A percentile compares a stretch with the other conserved stretches of the same genome.
These are phyloP conservation scores for Pleurotus giganteus DNA, from an alignment of 768 basidiomycete genomes.

Conservation along the genomic window DNA sequence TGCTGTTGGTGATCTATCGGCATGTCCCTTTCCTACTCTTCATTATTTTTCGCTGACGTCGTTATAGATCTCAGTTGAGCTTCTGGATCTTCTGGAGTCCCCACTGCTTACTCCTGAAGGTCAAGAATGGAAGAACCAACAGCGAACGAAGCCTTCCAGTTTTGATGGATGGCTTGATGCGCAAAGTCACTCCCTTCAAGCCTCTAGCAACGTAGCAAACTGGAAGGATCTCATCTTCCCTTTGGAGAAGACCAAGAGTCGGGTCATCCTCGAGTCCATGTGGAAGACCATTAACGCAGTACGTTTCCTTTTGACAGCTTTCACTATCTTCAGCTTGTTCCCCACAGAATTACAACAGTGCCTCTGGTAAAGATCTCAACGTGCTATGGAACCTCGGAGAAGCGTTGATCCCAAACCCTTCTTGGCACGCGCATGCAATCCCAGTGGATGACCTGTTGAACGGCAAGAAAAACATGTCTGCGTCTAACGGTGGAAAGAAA, in stretches of 20 bases:
- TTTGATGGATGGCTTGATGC: conserved; percentile 72
- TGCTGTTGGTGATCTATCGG: conserved; percentile 78
- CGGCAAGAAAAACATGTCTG: conserved; percentile 14
- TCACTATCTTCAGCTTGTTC: conserved; percentile 10
- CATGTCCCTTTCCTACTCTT: conserved; percentile 22
- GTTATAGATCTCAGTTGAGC: conserved; percentile 57
- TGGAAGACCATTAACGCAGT: conserved; percentile 67
- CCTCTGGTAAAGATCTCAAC: conserved; percentile 56
- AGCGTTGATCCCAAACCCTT: conserved; percentile 49
- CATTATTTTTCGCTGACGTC: background rate
- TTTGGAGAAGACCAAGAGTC: conserved; percentile 51
- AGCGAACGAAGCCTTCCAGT: conserved; percentile 54
- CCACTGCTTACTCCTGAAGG: conserved; percentile 59
- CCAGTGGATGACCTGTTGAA: conserved; percentile 21
- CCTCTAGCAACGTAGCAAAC: conserved; percentile 45
- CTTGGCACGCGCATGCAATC: conserved; percentile 51
- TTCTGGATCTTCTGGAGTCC: conserved; percentile 62
- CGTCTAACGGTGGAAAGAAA: conserved; percentile 24
- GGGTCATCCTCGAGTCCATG: conserved; percentile 51
- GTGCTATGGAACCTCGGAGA: conserved; percentile 61
- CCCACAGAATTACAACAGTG: conserved; percentile 54
- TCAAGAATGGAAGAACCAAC: conserved; percentile 46
- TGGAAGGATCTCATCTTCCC: conserved; percentile 61
- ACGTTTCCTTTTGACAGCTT: conserved; percentile 17
- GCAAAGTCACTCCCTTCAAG: conserved; percentile 57